A percentile compares a stretch with the other conserved stretches of the same genome.
These are phyloP conservation scores for Pseudogymnoascus sp. DNA, from an alignment of 2,329 filamentous ascomycete species.

Conservation along the genomic window DNA sequence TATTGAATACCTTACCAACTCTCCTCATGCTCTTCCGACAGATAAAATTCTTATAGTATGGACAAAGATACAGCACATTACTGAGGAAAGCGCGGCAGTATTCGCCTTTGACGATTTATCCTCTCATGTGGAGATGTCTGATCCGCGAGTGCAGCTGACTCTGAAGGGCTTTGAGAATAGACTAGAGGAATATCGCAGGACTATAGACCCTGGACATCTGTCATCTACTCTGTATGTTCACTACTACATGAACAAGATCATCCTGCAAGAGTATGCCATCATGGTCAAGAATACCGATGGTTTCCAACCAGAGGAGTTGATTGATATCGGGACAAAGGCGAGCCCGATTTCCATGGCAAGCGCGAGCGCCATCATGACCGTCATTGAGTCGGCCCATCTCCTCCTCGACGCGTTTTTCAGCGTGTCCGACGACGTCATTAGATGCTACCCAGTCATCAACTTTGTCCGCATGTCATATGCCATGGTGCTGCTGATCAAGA, in stretches of 20 bases:
- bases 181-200: conserved; percentile 36
- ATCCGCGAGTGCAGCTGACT: conserved; percentile 43
- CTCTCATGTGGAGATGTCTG: conserved; percentile 38
- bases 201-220: conserved; percentile 27
- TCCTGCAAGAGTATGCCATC: conserved; percentile 50
- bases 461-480: conserved; percentile 45
- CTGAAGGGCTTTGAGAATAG: conserved; percentile 44
- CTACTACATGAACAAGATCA: conserved; percentile 44
- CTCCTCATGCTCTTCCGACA: conserved; percentile 25
- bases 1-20: conserved; percentile 31
- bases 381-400: conserved; percentile 42
- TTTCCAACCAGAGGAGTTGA: conserved; percentile 29
- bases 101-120: conserved; percentile 38
- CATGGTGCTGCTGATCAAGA: conserved; percentile 46
- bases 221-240: conserved; percentile 28
- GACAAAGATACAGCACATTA: conserved; percentile 36
- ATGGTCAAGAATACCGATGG: conserved; percentile 46
- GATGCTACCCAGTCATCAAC: conserved; percentile 40
- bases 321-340: conserved; percentile 18
- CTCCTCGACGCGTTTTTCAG: conserved; percentile 41
- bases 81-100: conserved; percentile 45
- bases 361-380: conserved; percentile 39
- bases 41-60: conserved; percentile 33
- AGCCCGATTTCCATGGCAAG: conserved; percentile 37
- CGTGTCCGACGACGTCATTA: conserved; percentile 36